Evolutionary conservation across 176 grass and related monocot genomes (phyloP).

Genomic region (Oryza officinalis): DNA sequence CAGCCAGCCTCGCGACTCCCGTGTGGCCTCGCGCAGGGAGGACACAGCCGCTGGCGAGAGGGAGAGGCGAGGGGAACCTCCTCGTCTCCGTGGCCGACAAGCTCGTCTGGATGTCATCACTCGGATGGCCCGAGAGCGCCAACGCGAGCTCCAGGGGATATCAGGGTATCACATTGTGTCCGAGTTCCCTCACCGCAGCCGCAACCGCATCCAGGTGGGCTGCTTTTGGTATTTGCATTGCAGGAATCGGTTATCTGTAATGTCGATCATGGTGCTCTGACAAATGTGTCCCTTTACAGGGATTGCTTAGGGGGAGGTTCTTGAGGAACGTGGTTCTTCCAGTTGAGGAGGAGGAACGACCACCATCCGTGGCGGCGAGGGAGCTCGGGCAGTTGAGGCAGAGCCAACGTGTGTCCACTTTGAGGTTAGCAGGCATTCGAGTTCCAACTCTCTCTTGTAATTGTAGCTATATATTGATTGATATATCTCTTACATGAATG

Average conservation of each 20-base stretch:
- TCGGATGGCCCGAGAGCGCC: slow-evolving; percentile 75
- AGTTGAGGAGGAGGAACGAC: slow-evolving; percentile 71
- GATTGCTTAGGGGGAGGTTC: slow-evolving; percentile 89
- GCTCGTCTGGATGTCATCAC: slow-evolving; percentile 80
- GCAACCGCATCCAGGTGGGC: slow-evolving; percentile 88
- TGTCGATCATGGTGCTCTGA: background rate
- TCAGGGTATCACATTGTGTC: slow-evolving; percentile 76
- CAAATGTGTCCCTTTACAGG: slow-evolving; percentile 43
- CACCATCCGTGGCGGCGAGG: slow-evolving; percentile 67
- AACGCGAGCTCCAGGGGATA: slow-evolving; percentile 85
- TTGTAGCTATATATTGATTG: background rate
- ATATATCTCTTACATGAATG: slow-evolving; percentile 1
- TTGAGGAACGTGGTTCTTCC: slow-evolving; percentile 56
- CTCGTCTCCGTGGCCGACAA: slow-evolving; percentile 78
- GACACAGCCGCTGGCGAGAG: slow-evolving; percentile 29
- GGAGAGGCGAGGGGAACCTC: slow-evolving; percentile 64
- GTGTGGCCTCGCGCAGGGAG: slow-evolving; percentile 38
- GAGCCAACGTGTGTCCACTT: slow-evolving; percentile 67
- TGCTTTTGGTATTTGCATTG: background rate
- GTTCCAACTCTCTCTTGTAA: background rate
- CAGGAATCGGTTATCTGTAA: background rate
- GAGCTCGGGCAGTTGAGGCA: slow-evolving; percentile 88
- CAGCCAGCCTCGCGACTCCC: slow-evolving; percentile 66
- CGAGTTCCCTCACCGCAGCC: slow-evolving; percentile 74
- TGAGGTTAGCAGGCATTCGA: slow-evolving; percentile 47